Base-by-base conservation (phyloP, 192 early-diverging fungal species). In the Spinellus fusiger region DNA sequence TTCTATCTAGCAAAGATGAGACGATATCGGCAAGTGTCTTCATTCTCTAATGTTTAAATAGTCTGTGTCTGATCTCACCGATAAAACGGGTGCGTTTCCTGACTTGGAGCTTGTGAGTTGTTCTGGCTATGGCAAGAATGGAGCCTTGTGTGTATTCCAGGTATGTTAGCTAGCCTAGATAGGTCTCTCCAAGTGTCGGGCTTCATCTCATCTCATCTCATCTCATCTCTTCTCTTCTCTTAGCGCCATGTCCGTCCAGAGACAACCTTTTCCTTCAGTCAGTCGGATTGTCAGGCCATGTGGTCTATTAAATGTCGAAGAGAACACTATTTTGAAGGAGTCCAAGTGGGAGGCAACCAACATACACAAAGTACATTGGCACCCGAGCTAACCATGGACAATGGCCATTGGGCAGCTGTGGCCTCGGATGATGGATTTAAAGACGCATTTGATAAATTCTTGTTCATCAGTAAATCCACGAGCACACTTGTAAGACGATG, bases 291-390 rank as follows among this genome's bases (percentile, higher is more conserved):
- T 23, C 73, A 70, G 16, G 80, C 83, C 49, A 69, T 89, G 31
- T 93, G 89, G 88, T 70, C 86, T n/a, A 80, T 92, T 0, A 75
- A 77, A 34, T 83, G 80, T 61, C 61, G 81, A 23, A 80, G 76
- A 28, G 76, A 80, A 53, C 67, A 64, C 22, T 52, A 61, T 5
- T 78, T 71, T 54, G 72, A 74, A 61, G 78, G 74, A 0, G 66
- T 79, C 1, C 61, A 69, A 4, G 56, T 77, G 13, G 74, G 65
- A 37, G 63, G 54, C 25, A 63, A 62, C 7, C 71, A 70, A 18
- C 55, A 33, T 13, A 57, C 56, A 10, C 52, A 60, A 26, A 51
- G 48, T 23, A 22, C 44, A 4, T 13, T 25, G 10, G 33, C 32
- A 37, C 15, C 33, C 4, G 29, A 28, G 1, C 40, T 46, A 56